phyloP scores from a whole-genome alignment of 164 flowering plant genomes.

The Aristolochia fimbriata region DNA sequence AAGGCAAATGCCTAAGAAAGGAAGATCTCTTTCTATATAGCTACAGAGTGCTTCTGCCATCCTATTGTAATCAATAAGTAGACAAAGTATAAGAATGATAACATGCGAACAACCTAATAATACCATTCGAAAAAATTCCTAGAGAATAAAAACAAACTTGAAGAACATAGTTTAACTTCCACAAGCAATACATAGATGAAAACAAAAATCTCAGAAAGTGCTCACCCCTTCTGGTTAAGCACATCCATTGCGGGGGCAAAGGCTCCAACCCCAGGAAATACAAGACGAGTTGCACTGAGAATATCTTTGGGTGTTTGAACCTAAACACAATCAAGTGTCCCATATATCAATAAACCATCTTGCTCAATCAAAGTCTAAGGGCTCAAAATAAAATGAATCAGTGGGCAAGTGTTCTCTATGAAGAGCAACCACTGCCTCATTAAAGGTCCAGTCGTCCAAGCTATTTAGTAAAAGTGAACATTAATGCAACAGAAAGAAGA shows the following conservation, averaged over 20 bases:
- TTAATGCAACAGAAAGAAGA: too few species aligned
- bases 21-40: slow-evolving; percentile 80
- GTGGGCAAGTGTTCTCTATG: too few species aligned
- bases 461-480: too few species aligned
- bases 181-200: background rate
- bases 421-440: too few species aligned
- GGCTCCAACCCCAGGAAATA: slow-evolving; percentile 98
- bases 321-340: slow-evolving; percentile 19
- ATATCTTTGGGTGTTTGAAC: slow-evolving; percentile 84
- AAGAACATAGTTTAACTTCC: too few species aligned
- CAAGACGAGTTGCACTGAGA: slow-evolving; percentile 64
- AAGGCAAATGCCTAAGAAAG: slow-evolving; percentile 94
- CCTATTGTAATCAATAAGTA: slow-evolving; percentile 28
- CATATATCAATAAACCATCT: background rate
- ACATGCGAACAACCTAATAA: too few species aligned
- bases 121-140: too few species aligned
- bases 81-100: too few species aligned
- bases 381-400: too few species aligned
- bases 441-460: too few species aligned
- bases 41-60: slow-evolving; percentile 77
- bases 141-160: too few species aligned
- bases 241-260: slow-evolving; percentile 92
- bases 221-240: slow-evolving; percentile 59
- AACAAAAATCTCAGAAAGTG: background rate
- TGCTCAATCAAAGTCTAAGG: too few species aligned